Evolutionary conservation across 768 basidiomycete species (phyloP), one percentile per base, ranked within the genome.

Genomic region (Rhodotorula graminis): DNA sequence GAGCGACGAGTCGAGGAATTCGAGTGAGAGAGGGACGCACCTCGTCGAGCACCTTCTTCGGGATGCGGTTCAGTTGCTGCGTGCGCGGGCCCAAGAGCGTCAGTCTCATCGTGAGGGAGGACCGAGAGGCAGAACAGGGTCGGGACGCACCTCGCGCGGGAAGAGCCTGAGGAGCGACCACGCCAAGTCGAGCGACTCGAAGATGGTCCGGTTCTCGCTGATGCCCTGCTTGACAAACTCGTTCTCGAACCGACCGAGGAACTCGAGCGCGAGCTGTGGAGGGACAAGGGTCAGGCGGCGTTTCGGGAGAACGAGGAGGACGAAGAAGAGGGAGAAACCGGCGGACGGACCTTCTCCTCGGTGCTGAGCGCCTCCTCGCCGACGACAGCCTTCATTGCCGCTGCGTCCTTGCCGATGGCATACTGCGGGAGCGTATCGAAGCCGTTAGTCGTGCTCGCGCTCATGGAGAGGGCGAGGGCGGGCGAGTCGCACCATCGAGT

Each of bases 351-450:
- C 74, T 96, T 97, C 82, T 99, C 96, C 82, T 98, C 96, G 0
- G 87, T 83, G 57, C 91, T 93, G 77, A 98, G 82, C 31, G 96
- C 94, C 82, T 99, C 96, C 83, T 98, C 96, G 78, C 96, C 96
- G 64, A 99, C 96, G 56, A 98, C 96, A 71, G 96, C 96, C 82
- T 98, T 98, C 96, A 99, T 99, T 21, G 93, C 86, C 61, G 94
- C 95, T 23, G 79, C 77, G 80, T 97, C 95, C 80, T 92, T 88
- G 62, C 93, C 95, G 79, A 96, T 95, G 77, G 95, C 95, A 82
- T 98, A 97, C 83, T 96, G 21, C 25, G 16, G 19, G 8, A 2
- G 52, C 12, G 2, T 9, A 7, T 2, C 33, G 52, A 1, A 21
- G 8, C 2, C 25, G 58, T 59, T 40, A 59, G 58, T 12, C 3